These are phyloP conservation scores for Claviceps arundinis DNA, from an alignment of 2,329 filamentous ascomycete genomes.

Conservation along the genomic window DNA sequence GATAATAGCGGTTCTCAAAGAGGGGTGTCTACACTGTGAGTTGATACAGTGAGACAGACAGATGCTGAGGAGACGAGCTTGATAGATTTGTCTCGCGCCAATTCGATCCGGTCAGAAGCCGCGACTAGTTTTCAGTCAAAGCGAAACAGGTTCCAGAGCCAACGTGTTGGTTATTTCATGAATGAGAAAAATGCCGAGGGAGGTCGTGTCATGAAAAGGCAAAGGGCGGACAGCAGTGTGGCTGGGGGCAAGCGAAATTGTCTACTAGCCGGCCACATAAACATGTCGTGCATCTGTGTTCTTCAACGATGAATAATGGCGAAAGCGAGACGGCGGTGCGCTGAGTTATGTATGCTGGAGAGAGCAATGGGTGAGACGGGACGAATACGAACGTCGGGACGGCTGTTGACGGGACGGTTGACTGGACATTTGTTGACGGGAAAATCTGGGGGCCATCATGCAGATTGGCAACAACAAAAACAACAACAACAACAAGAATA, in stretches of 20 bases:
- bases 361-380: background rate
- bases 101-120: background rate
- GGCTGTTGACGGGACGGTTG: background rate
- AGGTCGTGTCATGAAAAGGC: background rate
- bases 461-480: background rate
- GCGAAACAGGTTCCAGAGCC: background rate
- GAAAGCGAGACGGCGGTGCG: background rate
- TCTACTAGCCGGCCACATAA: background rate
- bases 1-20: background rate
- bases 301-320: background rate
- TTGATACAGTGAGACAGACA: background rate
- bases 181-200: background rate
- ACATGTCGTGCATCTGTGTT: background rate
- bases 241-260: background rate
- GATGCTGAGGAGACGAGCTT: background rate
- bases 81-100: background rate
- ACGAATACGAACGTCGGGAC: background rate
- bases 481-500: background rate
- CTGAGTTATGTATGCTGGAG: background rate
- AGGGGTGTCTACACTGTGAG: no score
- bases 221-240: constrained; percentile 3
- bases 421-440: background rate
- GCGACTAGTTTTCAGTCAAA: background rate
- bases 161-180: background rate
- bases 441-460: background rate